These are phyloP conservation scores for Xylaria curta DNA, from an alignment of 495 filamentous ascomycete genomes.

Conservation along the genomic window DNA sequence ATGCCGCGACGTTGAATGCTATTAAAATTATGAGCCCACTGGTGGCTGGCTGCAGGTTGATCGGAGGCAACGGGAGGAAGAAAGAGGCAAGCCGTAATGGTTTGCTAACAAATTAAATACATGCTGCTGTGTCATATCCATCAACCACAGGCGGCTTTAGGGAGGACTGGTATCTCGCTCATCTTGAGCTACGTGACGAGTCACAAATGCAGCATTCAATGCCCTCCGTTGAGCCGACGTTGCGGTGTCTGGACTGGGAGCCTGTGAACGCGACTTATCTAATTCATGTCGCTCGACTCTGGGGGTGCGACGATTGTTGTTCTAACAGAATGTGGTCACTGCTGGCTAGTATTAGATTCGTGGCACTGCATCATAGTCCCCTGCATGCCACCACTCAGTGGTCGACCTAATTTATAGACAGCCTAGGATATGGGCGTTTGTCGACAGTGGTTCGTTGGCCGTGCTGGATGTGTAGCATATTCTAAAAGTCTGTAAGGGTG, in stretches of 20 bases:
- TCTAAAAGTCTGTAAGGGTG: not conserved
- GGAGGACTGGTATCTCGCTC: slow-evolving; percentile 21
- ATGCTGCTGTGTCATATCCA: slow-evolving; percentile 1
- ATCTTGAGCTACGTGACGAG: slow-evolving; percentile 24
- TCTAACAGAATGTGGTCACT: not conserved
- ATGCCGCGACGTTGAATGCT: slow-evolving; percentile 8
- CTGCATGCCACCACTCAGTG: slow-evolving; percentile 14
- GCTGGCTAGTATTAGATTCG: not conserved
- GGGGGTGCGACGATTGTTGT: slow-evolving; percentile 1
- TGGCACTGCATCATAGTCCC: not conserved
- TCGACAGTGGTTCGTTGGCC: not conserved
- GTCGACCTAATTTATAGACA: not conserved
- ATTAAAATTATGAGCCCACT: not conserved
- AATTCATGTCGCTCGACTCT: not conserved
- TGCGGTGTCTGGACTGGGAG: not conserved
- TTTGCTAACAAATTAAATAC: slow-evolving; percentile 15
- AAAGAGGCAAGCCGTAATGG: slow-evolving; percentile 11
- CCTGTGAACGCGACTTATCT: slow-evolving; percentile 8
- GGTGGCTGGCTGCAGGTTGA: slow-evolving; percentile 19
- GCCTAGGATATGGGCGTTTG: not conserved
- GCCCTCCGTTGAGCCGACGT: slow-evolving; percentile 6
- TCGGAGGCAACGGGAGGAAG: slow-evolving; percentile 1
- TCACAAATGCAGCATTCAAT: not conserved
- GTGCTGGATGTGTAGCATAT: not conserved
- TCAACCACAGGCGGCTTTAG: slow-evolving; percentile 19